phyloP scores from a whole-genome alignment of 2,329 filamentous ascomycete genomes.

The Trichophaea hybrida region DNA sequence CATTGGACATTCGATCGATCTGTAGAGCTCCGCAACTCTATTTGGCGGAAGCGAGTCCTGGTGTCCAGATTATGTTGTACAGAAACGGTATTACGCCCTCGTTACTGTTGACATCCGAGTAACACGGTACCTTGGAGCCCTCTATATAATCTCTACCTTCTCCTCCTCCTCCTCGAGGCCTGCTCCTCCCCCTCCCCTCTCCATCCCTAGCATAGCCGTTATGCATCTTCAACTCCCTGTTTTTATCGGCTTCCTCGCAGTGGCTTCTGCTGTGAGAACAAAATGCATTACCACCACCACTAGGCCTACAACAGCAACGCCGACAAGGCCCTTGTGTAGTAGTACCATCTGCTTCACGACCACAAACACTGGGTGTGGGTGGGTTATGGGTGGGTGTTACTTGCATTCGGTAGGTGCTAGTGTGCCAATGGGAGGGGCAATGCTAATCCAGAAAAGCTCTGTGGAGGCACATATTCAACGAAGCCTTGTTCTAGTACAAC shows the following conservation, averaged over 20 bases:
- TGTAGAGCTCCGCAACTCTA: too few relatives aligned
- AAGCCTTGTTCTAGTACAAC: background rate
- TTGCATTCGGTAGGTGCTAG: background rate
- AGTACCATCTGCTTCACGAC: background rate
- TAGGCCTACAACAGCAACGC: background rate
- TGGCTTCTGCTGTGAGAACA: too few relatives aligned
- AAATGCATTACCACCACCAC: background rate
- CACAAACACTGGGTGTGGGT: background rate
- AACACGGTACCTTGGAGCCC: too few relatives aligned
- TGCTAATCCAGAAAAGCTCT: background rate
- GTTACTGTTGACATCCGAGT: too few relatives aligned
- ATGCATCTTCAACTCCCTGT: background rate
- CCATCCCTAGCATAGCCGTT: background rate
- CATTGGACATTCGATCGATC: too few relatives aligned
- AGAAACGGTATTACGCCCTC: too few relatives aligned
- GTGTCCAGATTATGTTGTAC: too few relatives aligned
- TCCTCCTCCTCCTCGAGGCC: background rate
- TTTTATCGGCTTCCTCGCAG: too few relatives aligned
- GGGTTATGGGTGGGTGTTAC: background rate
- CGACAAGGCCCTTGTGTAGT: background rate
- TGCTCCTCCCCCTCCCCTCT: background rate
- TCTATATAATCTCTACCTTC: background rate
- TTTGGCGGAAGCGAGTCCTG: too few relatives aligned
- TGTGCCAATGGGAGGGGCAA: background rate
- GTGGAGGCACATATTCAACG: background rate